Evolutionary conservation across 2,329 filamentous ascomycete genomes (phyloP).

Genomic region (Phialophora verrucosa): DNA sequence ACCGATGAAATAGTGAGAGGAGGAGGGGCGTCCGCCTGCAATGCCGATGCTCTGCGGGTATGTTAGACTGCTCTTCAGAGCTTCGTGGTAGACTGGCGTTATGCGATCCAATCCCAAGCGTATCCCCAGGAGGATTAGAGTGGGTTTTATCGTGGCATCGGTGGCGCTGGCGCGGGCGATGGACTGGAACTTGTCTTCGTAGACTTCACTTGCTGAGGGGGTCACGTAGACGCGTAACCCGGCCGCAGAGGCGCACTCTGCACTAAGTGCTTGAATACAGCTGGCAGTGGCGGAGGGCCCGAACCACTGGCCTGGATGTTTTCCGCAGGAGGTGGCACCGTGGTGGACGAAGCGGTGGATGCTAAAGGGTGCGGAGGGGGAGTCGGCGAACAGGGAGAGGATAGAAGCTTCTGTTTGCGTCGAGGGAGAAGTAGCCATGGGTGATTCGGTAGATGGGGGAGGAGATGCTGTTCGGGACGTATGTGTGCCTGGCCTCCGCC

Average conservation of each 20-base stretch:
- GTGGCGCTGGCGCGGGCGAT: conserved; percentile 65
- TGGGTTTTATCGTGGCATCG: conserved; percentile 76
- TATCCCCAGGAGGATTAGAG: conserved; percentile 85
- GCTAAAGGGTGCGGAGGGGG: conserved; percentile 84
- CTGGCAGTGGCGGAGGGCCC: conserved; percentile 94
- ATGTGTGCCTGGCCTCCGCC: conserved; percentile 53
- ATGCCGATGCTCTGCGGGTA: conserved; percentile 95
- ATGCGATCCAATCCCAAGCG: conserved; percentile 92
- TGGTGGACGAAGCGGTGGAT: conserved; percentile 93
- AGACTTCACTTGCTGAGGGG: conserved; percentile 88
- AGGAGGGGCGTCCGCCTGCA: conserved; percentile 89
- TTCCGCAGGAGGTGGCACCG: conserved; percentile 84
- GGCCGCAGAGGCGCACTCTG: conserved; percentile 62
- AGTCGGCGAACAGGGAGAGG: conserved; percentile 83
- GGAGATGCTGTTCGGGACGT: conserved; percentile 11
- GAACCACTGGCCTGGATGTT: conserved; percentile 97
- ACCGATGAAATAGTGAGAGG: conserved; percentile 79
- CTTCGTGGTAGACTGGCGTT: conserved; percentile 92
- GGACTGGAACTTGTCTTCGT: conserved; percentile 83
- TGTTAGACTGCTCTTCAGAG: conserved; percentile 81
- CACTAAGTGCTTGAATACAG: conserved; percentile 84
- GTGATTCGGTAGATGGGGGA: neutral
- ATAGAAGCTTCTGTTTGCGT: conserved; percentile 53
- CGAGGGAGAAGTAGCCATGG: conserved; percentile 9
- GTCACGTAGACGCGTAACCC: conserved; percentile 84